Evolutionary conservation across 352 stramenopile genomes (phyloP).

Genomic region (Globisporangium lucens): DNA sequence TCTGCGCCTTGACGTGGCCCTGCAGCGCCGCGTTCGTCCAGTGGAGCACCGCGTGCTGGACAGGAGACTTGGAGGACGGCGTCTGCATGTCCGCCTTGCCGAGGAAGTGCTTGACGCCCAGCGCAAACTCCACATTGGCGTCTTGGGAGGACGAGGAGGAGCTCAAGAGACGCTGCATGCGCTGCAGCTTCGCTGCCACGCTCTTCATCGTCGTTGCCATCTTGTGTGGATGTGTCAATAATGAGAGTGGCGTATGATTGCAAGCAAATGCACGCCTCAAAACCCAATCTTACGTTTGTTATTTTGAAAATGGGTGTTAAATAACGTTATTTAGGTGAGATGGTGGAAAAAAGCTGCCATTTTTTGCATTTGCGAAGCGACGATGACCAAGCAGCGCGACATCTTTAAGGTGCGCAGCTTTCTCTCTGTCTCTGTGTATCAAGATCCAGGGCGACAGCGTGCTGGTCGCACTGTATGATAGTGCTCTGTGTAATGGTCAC

Average conservation of each 20-base stretch:
- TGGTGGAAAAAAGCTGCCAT: not conserved
- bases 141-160: not conserved
- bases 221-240: slow-evolving; percentile 1
- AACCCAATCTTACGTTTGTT: not conserved
- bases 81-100: slow-evolving; percentile 31
- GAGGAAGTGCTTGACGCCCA: slow-evolving; percentile 59
- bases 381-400: slow-evolving; percentile 41
- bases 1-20: slow-evolving; percentile 70
- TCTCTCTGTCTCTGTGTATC: not conserved
- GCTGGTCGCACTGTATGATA: not conserved
- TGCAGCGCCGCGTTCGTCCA: slow-evolving; percentile 74
- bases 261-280: not conserved
- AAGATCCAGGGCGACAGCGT: not conserved
- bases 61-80: slow-evolving; percentile 27
- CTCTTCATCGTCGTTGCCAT: slow-evolving; percentile 5
- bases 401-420: slow-evolving; percentile 44
- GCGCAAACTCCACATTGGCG: slow-evolving; percentile 51
- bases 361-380: slow-evolving; percentile 18
- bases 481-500: not conserved
- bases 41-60: slow-evolving; percentile 61
- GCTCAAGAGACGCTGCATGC: not conserved
- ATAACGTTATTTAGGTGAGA: not conserved
- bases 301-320: not conserved
- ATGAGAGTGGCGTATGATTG: not conserved
- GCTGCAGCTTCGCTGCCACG: slow-evolving; percentile 6